Base-by-base conservation (phyloP, 805 yeast species). In the Myxozyma melibiosi region DNA sequence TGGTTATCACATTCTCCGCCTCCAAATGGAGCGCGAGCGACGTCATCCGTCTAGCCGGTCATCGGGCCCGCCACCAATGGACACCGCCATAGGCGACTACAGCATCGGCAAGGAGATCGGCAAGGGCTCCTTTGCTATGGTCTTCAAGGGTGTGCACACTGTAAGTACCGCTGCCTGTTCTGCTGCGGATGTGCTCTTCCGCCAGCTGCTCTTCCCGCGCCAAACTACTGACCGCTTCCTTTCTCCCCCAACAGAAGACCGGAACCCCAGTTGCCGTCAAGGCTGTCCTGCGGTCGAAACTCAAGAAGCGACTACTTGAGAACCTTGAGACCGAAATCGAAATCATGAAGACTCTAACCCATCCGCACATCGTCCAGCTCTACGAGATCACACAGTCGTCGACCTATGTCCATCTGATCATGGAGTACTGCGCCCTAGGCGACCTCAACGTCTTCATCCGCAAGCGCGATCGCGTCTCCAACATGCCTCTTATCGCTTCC, bases 351-450 rank as follows among this genome's bases (percentile, higher is more conserved):
- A 84, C 88, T 53, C 79, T 94, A 76, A 84, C 86, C 65, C 96
- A 94, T 68, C 96, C 97, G 1, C 98, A 94, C 71, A 87, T 94
- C 53, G 99, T 94, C 9, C 85, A 85, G 16, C 76, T 94, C 46
- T 73, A 88, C 58, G 98, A 92, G 68, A 90, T 90, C 68, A 83
- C 84, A 57, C 86, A 89, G 68, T 86, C 96, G 0, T 73, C 83
- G 8, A 43, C 63, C 1, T 89, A 91, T 71, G 89, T 90, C 75
- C 92, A 90, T 70, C 76, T 94, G 61, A 84, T 92, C 16, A 94
- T 94, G 97, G 98, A 94, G 71, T 94, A 90, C 74, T 94, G 99
- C 71, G 84, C 97, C 0, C 76, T 94, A 69, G 99, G 99, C 13
- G 99, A 94, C 73, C 78, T 94, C 61, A 88, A 96, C 0, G 88